Conservation (phyloP, 257 asterid genomes). For the Solanum raphanifolium region DNA sequence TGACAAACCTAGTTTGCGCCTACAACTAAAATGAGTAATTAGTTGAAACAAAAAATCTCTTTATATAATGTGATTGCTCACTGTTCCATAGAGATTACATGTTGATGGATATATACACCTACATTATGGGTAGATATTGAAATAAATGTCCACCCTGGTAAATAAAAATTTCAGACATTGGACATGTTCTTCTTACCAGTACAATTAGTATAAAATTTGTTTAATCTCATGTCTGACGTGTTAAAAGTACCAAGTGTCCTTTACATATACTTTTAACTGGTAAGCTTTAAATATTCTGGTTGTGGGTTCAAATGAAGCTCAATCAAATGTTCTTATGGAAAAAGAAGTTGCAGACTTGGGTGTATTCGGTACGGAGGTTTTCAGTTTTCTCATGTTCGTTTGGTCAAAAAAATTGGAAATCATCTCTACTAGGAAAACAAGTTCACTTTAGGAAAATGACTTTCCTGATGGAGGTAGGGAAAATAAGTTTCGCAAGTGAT, state of each 20-base stretch:
- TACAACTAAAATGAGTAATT: background rate
- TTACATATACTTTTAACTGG: background rate
- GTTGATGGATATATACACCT: background rate
- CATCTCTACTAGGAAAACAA: too few species aligned
- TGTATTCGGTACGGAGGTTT: background rate
- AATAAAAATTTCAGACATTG: background rate
- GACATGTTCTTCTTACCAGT: background rate
- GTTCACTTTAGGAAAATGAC: background rate
- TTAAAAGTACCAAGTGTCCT: background rate
- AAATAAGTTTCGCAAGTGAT: too few species aligned
- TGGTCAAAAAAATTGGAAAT: background rate
- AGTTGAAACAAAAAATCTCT: background rate
- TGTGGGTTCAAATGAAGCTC: background rate
- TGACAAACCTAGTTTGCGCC: background rate
- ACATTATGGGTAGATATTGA: background rate
- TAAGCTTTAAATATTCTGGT: background rate
- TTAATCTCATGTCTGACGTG: background rate
- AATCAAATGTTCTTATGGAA: background rate
- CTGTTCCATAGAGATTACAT: background rate
- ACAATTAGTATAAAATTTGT: background rate
- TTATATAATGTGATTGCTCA: background rate
- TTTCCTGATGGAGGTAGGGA: too few species aligned
- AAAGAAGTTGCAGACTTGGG: background rate
- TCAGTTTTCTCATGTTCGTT: background rate
- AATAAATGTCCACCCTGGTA: background rate